Percentiles rank a stretch among this genome's conserved stretches.
phyloP scores from a whole-genome alignment of 768 basidiomycete genomes.

The Boletellus emodensis region DNA sequence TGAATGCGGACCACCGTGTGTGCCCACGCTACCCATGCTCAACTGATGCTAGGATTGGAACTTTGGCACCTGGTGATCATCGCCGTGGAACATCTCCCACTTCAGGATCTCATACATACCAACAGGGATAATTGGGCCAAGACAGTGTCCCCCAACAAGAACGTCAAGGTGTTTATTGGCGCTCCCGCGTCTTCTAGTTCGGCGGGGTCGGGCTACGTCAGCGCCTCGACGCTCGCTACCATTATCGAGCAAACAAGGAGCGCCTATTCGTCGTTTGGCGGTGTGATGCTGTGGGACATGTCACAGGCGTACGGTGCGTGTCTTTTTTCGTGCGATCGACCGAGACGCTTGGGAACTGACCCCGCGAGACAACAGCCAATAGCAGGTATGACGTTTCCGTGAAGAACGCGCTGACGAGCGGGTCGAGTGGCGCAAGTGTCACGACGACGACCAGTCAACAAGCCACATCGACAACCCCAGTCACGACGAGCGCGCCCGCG shows the following conservation, averaged over 20 bases:
- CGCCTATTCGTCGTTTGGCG: conserved; percentile 44
- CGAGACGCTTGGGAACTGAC: neutral
- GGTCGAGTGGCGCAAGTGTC: conserved; percentile 24
- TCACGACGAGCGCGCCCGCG: conserved; percentile 2
- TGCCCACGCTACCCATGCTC: neutral
- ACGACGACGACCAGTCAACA: neutral
- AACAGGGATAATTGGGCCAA: conserved; percentile 48
- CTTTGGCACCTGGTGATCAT: conserved; percentile 38
- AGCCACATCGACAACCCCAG: conserved; percentile 20
- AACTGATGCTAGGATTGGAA: conserved; percentile 42
- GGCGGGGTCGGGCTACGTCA: conserved; percentile 45
- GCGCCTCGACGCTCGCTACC: conserved; percentile 30
- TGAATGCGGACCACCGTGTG: neutral
- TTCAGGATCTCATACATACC: neutral
- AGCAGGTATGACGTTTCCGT: conserved; percentile 55
- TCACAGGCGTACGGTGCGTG: conserved; percentile 42
- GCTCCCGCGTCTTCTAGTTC: conserved; percentile 42
- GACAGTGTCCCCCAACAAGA: conserved; percentile 39
- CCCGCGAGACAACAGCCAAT: conserved; percentile 38
- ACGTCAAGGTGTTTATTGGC: conserved; percentile 49
- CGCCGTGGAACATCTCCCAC: neutral
- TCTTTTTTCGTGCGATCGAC: neutral
- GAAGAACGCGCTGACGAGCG: conserved; percentile 52
- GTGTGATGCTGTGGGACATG: conserved; percentile 43
- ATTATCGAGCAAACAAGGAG: conserved; percentile 34